Evolutionary conservation across 306 rosid genomes (phyloP), one percentile per base, ranked within the genome.

Genomic region (Fragaria iinumae): DNA sequence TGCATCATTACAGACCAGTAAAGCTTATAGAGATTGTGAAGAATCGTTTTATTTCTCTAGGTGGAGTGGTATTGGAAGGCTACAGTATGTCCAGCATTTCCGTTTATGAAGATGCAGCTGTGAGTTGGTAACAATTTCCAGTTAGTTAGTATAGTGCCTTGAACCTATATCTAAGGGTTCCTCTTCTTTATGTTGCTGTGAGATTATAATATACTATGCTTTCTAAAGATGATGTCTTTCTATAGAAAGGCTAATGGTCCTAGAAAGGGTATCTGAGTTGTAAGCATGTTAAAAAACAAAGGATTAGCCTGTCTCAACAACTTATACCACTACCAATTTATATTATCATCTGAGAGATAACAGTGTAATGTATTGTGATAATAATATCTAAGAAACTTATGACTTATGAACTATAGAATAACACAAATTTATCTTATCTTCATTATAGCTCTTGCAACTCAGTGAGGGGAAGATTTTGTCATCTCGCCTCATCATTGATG

Each of bases 61-160:
- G 98, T 10, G 98, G 98, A 79, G 90, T 87, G 83, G 60, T 92
- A 83, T 82, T 89, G 56, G 97, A 95, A 75, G 92, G 93, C 18
- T 84, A 65, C 76, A 74, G 86, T 38, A 88, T 92, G 79, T 89
- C 93, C 57, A 20, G 79, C 84, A 87, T 95, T 57, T 68, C 77
- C 72, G 66, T 92, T 53, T 95, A 88, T 52, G 95, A 94, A 17
- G 96, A 94, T 77, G 90, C 90, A 71, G 97, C 90, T 11, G 97
- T 92, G 90, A 95, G 98, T 87, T 83, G 65, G 79, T 71, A 70
- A 77, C 56, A 68, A 78, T 72, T 67, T 21, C 48, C 64, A 65
- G 53, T 36, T 59, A 70, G 69, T 80, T 74, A 21, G 62, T 74
- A 23, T 81, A 23, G 67, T 38, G 53, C 62, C 81, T 65, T 74